Conservation (phyloP, 345 rosid genomes). For the Mallotus nudiflorus region DNA sequence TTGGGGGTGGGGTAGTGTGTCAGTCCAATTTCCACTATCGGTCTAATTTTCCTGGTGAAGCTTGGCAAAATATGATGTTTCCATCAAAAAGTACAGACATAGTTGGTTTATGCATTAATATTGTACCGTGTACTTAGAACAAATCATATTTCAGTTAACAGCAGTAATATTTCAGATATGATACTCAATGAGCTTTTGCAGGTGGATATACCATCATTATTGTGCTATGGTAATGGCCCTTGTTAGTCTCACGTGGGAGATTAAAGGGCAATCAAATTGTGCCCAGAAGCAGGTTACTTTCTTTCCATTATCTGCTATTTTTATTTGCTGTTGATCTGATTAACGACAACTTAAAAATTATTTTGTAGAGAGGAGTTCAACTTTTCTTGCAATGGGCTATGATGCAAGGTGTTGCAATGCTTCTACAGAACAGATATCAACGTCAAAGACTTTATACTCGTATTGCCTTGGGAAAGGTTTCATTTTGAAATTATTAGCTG, state of each 20-base stretch:
- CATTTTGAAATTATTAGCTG: slow-evolving; percentile 5
- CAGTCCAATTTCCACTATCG: too few relatives aligned
- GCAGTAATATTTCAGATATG: too few relatives aligned
- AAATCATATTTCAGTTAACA: too few relatives aligned
- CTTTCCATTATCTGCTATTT: slow-evolving; percentile 19
- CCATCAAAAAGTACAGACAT: neutral
- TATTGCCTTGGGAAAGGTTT: slow-evolving; percentile 94
- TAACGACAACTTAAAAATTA: slow-evolving; percentile 21
- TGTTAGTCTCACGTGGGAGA: slow-evolving; percentile 99
- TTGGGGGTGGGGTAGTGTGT: neutral
- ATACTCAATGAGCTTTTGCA: slow-evolving; percentile 37
- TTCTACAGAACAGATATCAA: slow-evolving; percentile 95
- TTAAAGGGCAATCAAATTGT: slow-evolving; percentile 96
- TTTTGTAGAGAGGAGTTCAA: slow-evolving; percentile 96
- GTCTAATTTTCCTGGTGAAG: neutral
- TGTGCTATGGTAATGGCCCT: slow-evolving; percentile 95
- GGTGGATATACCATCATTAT: slow-evolving; percentile 99
- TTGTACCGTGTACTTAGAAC: too few relatives aligned
- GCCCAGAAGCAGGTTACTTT: slow-evolving; percentile 78
- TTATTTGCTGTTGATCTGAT: slow-evolving; percentile 5
- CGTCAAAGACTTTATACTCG: slow-evolving; percentile 99
- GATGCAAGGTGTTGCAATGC: slow-evolving; percentile 99
- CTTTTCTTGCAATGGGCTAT: slow-evolving; percentile 99
- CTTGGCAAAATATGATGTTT: neutral
- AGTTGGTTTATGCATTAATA: too few relatives aligned